Percentiles rank a stretch among this genome's conserved stretches.
Evolutionary conservation across 768 basidiomycete species (phyloP).

Genomic region (Tylopilus felleus): DNA sequence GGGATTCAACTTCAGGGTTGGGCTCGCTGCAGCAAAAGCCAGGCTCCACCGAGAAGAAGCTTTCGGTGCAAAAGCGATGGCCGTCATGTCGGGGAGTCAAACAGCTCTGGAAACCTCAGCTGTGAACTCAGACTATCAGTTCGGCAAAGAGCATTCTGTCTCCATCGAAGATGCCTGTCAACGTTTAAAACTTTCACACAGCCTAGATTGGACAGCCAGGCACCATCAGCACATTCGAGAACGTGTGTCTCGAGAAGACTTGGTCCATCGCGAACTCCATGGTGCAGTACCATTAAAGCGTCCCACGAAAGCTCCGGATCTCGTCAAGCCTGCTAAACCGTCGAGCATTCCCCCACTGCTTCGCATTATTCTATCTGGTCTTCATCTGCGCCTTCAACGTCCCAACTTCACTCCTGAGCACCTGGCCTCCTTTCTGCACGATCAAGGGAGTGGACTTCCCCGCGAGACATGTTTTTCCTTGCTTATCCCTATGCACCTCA

Average conservation of each 20-base stretch:
- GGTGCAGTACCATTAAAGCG: slow-evolving; percentile 33
- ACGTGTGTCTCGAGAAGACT: slow-evolving; percentile 49
- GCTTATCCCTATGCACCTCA: slow-evolving; percentile 78
- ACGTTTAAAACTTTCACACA: slow-evolving; percentile 66
- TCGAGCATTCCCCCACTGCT: slow-evolving; percentile 61
- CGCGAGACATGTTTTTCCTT: slow-evolving; percentile 69
- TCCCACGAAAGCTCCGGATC: slow-evolving; percentile 38
- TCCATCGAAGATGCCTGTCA: slow-evolving; percentile 67
- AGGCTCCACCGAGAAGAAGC: slow-evolving; percentile 76
- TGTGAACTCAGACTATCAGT: slow-evolving; percentile 57
- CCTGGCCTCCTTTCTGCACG: slow-evolving; percentile 61
- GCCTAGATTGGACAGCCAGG: slow-evolving; percentile 68
- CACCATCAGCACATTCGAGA: slow-evolving; percentile 43
- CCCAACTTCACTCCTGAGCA: slow-evolving; percentile 57
- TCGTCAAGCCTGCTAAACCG: slow-evolving; percentile 39
- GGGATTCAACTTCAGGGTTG: slow-evolving; percentile 70
- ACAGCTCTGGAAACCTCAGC: slow-evolving; percentile 33
- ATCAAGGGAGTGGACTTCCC: slow-evolving; percentile 68
- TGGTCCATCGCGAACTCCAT: slow-evolving; percentile 43
- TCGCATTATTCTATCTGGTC: slow-evolving; percentile 56
- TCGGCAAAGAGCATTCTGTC: slow-evolving; percentile 61
- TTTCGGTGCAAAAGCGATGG: slow-evolving; percentile 74
- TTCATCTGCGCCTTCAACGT: slow-evolving; percentile 52
- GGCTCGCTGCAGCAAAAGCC: slow-evolving; percentile 64
- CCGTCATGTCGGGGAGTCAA: slow-evolving; percentile 39